Evolutionary conservation across 2,329 filamentous ascomycete genomes (phyloP).

Genomic region (Talaromyces sp.): DNA sequence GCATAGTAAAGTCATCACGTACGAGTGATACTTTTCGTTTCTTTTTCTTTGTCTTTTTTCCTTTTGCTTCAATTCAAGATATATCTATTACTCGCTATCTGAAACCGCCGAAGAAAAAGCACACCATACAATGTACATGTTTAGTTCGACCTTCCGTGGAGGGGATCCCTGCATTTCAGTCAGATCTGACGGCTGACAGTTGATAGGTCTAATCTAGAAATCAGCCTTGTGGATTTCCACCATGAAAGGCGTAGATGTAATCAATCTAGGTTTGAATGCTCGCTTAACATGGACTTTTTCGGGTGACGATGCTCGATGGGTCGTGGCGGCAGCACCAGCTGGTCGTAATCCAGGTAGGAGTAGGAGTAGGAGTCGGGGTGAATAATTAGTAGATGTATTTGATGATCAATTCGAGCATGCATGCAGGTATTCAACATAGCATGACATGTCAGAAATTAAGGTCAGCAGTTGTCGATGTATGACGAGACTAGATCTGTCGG

Average conservation of each 20-base stretch:
- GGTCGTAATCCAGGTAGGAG: not conserved
- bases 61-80: not conserved
- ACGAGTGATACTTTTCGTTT: not conserved
- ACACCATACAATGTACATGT: not conserved
- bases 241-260: not conserved
- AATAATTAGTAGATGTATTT: not conserved
- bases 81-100: not conserved
- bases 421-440: not conserved
- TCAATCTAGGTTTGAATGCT: not conserved
- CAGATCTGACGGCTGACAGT: not conserved
- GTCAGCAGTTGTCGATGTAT: not conserved
- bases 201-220: not conserved
- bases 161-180: not conserved
- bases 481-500: not conserved
- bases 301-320: not conserved
- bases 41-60: not conserved
- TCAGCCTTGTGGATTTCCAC: not conserved
- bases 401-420: not conserved
- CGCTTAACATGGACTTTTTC: not conserved
- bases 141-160: not conserved
- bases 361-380: not conserved
- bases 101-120: not conserved
- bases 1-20: not conserved
- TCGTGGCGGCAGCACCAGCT: not conserved
- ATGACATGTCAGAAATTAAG: not conserved